Evolutionary conservation across 495 filamentous ascomycete genomes (phyloP), one percentile per base, ranked within the genome.

Genomic region (Tetracladium setigerum): DNA sequence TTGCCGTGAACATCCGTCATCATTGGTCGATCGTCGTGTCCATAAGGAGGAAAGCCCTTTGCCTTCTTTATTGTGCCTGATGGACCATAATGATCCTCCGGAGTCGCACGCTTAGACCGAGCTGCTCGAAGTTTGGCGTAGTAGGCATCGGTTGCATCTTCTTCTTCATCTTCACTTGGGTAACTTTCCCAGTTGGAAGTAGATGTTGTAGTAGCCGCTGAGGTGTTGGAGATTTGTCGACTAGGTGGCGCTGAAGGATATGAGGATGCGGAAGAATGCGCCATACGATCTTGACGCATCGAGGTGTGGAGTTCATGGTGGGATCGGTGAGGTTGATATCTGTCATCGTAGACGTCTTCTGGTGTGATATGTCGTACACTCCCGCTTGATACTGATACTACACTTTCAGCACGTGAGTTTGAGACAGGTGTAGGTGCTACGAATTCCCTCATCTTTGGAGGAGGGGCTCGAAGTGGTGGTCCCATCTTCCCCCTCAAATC

Each of bases 131-230:
- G 63, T 59, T 84, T 88, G 49, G 84, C 82, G 57, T 85, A 89
- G 62, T 91, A 89, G 7, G 78, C 71, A 46, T 89, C 84, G 14
- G 77, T 81, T 2, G 77, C 75, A 61, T 90, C 88, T 30, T 64
- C 65, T 53, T 92, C 87, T 44, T 83, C 87, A 3, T 79, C 83
- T 34, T 73, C 78, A 61, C 87, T 83, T 53, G 88, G 84, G 50
- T 89, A 95, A 17, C 87, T 94, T 68, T 96, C 89, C 89, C 89
- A 96, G 62, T 96, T 96, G 0, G 86, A 91, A 2, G 87, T 87
- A 10, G 85, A 84, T 3, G 67, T 71, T 1, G 84, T 87, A 50
- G 74, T 77, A 24, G 69, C 61, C 13, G 75, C 75, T 2, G 81
- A 85, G 8, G 81, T 78, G 49, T 78, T 81, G 4, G 86, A 89